Percentiles rank a stretch among this genome's conserved stretches.
These are phyloP conservation scores for Kluyveromyces marxianus DNA, from an alignment of 1,139 yeast genomes.

Conservation along the genomic window DNA sequence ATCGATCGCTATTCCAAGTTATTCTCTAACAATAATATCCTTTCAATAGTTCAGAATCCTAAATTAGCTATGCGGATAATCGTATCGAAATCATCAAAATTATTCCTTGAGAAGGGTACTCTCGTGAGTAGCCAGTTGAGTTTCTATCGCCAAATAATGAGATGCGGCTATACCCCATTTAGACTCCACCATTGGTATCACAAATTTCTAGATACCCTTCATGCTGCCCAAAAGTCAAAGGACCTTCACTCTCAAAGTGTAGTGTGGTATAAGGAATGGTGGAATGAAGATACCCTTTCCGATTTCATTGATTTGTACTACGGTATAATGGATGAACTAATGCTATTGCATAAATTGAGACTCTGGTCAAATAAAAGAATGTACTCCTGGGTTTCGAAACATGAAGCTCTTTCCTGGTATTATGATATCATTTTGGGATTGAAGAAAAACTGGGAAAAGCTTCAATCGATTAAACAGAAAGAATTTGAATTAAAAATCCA, in stretches of 20 bases:
- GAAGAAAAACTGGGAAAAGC: conserved; percentile 39
- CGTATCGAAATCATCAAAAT: conserved; percentile 11
- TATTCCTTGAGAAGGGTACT: conserved; percentile 33
- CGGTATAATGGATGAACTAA: conserved; percentile 54
- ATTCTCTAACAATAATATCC: conserved; percentile 22
- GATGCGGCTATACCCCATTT: conserved; percentile 70
- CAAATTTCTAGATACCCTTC: conserved; percentile 12
- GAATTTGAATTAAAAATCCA: conserved; percentile 35
- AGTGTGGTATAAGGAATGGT: conserved; percentile 28
- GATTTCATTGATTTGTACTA: conserved; percentile 52
- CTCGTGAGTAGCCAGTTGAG: conserved; percentile 48
- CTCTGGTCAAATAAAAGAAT: conserved; percentile 38
- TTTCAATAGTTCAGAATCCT: conserved; percentile 19
- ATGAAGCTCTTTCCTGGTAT: conserved; percentile 61
- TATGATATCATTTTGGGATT: conserved; percentile 50
- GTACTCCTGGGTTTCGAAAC: conserved; percentile 37
- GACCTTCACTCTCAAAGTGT: conserved; percentile 7
- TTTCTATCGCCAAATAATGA: conserved; percentile 56
- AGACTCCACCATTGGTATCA: conserved; percentile 32
- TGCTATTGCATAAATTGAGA: conserved; percentile 47
- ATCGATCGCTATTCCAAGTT: conserved; percentile 21
- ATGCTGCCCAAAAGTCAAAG: conserved; percentile 6
- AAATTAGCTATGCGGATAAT: conserved; percentile 14
- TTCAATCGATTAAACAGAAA: conserved; percentile 36
- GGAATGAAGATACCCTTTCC: conserved; percentile 39